phyloP scores from a whole-genome alignment of 2,329 filamentous ascomycete species.

The Fonsecaea multimorphosa region DNA sequence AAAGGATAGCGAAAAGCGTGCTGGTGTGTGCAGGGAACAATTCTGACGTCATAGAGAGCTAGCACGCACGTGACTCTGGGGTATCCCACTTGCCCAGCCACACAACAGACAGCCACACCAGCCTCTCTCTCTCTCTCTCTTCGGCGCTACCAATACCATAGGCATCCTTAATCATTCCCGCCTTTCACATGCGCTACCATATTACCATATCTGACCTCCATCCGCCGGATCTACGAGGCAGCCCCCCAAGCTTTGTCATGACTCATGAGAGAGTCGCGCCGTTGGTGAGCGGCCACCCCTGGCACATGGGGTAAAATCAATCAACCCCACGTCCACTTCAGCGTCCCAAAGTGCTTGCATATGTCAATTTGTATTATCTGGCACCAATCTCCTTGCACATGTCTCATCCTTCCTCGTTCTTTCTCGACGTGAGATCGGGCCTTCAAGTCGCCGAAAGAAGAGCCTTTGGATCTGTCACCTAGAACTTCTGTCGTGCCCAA shows the following conservation, averaged over 20 bases:
- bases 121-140: neutral
- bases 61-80: neutral
- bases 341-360: neutral
- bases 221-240: neutral
- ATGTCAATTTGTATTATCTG: too few species aligned
- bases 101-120: neutral
- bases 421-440: neutral
- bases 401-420: too few species aligned
- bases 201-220: neutral
- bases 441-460: constrained; percentile 9
- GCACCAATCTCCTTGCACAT: too few species aligned
- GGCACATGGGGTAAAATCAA: neutral
- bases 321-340: constrained; percentile 12
- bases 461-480: neutral
- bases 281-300: neutral
- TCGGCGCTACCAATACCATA: neutral
- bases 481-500: neutral
- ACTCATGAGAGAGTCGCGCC: neutral
- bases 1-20: neutral
- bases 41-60: neutral
- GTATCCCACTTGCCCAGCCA: neutral
- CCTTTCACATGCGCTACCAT: neutral
- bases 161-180: neutral
- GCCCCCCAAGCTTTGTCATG: neutral
- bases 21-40: neutral